phyloP scores from a whole-genome alignment of 768 basidiomycete genomes.

The Naganishia vaughanmartiniae region DNA sequence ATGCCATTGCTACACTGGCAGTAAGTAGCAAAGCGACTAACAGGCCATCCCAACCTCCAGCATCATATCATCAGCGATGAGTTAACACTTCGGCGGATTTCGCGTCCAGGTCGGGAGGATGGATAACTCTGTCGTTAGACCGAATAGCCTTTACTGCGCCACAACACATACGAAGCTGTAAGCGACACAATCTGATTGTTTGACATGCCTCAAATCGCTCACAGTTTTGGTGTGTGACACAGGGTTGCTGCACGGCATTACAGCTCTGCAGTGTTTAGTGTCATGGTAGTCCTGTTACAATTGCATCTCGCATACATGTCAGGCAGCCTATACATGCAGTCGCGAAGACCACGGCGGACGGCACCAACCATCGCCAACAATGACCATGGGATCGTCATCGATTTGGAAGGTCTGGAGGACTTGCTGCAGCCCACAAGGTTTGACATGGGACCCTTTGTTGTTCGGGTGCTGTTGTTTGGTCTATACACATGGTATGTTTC shows the following conservation, averaged over 20 bases:
- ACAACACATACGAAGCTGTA: conserved; percentile 6
- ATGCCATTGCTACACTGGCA: not conserved
- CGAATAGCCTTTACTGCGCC: conserved; percentile 15
- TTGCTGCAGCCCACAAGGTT: conserved; percentile 3
- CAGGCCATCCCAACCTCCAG: not conserved
- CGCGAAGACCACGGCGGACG: not conserved
- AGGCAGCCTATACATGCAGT: not conserved
- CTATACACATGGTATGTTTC: conserved; percentile 5
- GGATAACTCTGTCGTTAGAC: not conserved
- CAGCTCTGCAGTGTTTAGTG: conserved; percentile 4
- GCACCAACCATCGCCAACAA: conserved; percentile 13
- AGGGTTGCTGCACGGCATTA: conserved; percentile 15
- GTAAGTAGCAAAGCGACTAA: not conserved
- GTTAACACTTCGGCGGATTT: not conserved
- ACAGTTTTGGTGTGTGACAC: not conserved
- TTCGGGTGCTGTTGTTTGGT: not conserved
- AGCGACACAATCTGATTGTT: not conserved
- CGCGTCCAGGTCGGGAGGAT: not conserved
- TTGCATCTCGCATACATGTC: conserved; percentile 19
- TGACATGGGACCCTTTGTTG: conserved; percentile 12
- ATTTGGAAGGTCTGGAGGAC: conserved; percentile 15
- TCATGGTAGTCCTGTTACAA: not conserved
- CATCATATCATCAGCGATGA: not conserved
- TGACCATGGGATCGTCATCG: conserved; percentile 13
- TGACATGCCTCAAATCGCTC: not conserved